Evolutionary conservation across 2,329 filamentous ascomycete species (phyloP).

Genomic region (Aspergillus spinulosporus): DNA sequence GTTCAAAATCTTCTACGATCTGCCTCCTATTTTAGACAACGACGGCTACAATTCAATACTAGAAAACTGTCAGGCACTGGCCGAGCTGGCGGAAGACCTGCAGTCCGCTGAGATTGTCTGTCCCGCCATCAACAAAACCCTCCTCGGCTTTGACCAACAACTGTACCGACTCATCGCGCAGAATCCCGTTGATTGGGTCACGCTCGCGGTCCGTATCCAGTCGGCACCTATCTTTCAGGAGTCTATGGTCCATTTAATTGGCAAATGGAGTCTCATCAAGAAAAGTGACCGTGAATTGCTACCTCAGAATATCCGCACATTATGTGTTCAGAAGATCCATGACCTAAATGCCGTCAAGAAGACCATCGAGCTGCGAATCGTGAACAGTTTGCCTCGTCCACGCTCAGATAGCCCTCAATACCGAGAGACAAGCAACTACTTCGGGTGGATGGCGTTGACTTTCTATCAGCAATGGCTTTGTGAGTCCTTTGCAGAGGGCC

Average conservation of each 20-base stretch:
- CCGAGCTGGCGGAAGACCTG: slow-evolving; percentile 51
- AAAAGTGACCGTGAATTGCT: slow-evolving; percentile 23
- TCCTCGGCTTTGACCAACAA: slow-evolving; percentile 47
- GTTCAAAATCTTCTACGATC: slow-evolving; percentile 16
- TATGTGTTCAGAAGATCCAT: slow-evolving; percentile 28
- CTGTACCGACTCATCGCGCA: slow-evolving; percentile 48
- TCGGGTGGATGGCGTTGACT: slow-evolving; percentile 16
- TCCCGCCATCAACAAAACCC: slow-evolving; percentile 49
- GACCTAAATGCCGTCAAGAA: slow-evolving; percentile 29
- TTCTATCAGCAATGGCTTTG: slow-evolving; percentile 47
- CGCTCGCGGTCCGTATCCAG: slow-evolving; percentile 47
- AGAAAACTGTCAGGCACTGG: slow-evolving; percentile 31
- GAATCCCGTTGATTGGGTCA: slow-evolving; percentile 49
- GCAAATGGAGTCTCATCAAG: slow-evolving; percentile 29
- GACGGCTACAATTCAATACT: slow-evolving; percentile 1
- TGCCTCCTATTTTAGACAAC: slow-evolving; percentile 8
- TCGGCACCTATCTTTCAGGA: slow-evolving; percentile 43
- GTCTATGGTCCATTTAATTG: slow-evolving; percentile 33
- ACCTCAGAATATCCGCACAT: slow-evolving; percentile 19
- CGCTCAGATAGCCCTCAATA: background rate
- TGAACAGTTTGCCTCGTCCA: slow-evolving; percentile 28
- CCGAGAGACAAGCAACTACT: background rate
- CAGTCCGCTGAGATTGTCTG: slow-evolving; percentile 46
- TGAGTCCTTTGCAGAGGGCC: slow-evolving; percentile 41
- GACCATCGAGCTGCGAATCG: slow-evolving; percentile 30